These are phyloP conservation scores for Phytophthora lateralis DNA, from an alignment of 352 stramenopile genomes.

Conservation along the genomic window DNA sequence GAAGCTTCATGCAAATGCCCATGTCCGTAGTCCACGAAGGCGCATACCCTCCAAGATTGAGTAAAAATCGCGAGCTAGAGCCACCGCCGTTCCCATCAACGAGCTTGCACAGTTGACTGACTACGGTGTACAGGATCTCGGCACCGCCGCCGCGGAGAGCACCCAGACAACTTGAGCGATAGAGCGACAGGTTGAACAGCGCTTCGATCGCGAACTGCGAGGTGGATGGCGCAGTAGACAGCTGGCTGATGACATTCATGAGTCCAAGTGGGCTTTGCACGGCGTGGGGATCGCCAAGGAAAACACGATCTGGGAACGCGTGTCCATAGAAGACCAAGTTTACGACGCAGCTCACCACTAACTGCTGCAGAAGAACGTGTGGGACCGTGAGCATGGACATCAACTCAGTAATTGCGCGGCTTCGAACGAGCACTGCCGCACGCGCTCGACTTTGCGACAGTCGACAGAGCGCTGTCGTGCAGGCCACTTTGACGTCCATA, in stretches of 20 bases:
- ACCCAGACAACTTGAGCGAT: slow-evolving; percentile 55
- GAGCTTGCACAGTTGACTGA: slow-evolving; percentile 48
- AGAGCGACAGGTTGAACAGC: slow-evolving; percentile 76
- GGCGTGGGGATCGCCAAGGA: slow-evolving; percentile 72
- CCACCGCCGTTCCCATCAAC: slow-evolving; percentile 41
- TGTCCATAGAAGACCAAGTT: slow-evolving; percentile 77
- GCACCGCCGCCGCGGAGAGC: slow-evolving; percentile 62
- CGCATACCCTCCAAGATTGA: slow-evolving; percentile 1
- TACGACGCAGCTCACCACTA: slow-evolving; percentile 66
- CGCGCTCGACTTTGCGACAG: slow-evolving; percentile 46
- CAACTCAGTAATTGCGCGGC: slow-evolving; percentile 62
- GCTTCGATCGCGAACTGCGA: slow-evolving; percentile 68
- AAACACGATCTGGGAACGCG: slow-evolving; percentile 71
- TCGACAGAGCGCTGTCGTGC: slow-evolving; percentile 65
- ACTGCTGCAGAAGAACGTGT: slow-evolving; percentile 56
- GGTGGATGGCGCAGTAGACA: slow-evolving; percentile 37
- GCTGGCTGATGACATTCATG: slow-evolving; percentile 64
- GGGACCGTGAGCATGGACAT: slow-evolving; percentile 70
- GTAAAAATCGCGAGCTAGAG: slow-evolving; percentile 25
- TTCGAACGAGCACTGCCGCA: slow-evolving; percentile 45
- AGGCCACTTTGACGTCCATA: slow-evolving; percentile 73
- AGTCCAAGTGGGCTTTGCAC: slow-evolving; percentile 71
- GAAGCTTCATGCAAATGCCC: slow-evolving; percentile 31
- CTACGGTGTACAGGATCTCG: slow-evolving; percentile 59
- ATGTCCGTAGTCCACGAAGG: slow-evolving; percentile 31